phyloP scores from a whole-genome alignment of 2,329 filamentous ascomycete genomes.

The Venturiaceae sp. region DNA sequence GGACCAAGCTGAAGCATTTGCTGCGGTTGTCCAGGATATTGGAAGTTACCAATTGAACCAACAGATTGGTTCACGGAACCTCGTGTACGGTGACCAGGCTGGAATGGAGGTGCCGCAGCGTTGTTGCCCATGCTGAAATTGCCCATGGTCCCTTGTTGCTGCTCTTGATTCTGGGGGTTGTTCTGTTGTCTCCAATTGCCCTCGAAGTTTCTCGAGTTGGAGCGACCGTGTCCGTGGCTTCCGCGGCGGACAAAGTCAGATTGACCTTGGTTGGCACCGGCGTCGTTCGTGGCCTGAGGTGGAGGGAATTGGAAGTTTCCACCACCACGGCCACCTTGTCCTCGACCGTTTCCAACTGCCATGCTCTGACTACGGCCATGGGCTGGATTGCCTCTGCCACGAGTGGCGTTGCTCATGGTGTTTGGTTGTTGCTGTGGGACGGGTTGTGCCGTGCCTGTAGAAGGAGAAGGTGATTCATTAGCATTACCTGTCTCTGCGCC shows the following conservation, averaged over 20 bases:
- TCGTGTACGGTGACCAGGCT: slow-evolving; percentile 82
- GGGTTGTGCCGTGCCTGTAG: slow-evolving; percentile 42
- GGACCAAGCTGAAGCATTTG: slow-evolving; percentile 66
- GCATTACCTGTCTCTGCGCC: slow-evolving; percentile 23
- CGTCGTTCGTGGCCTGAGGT: slow-evolving; percentile 41
- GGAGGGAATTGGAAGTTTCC: slow-evolving; percentile 63
- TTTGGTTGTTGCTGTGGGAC: slow-evolving; percentile 22
- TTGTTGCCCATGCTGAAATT: slow-evolving; percentile 64
- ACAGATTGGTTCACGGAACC: slow-evolving; percentile 82
- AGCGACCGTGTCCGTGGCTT: slow-evolving; percentile 70
- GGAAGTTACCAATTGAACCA: slow-evolving; percentile 74
- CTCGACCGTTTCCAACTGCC: slow-evolving; percentile 61
- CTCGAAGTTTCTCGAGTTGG: slow-evolving; percentile 88
- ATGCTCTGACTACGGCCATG: slow-evolving; percentile 81
- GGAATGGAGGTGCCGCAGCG: slow-evolving; percentile 63
- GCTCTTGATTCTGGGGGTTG: slow-evolving; percentile 33
- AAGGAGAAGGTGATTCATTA: slow-evolving; percentile 22
- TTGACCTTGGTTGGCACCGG: slow-evolving; percentile 29
- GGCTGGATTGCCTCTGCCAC: slow-evolving; percentile 41
- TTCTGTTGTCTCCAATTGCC: slow-evolving; percentile 92
- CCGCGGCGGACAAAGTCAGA: slow-evolving; percentile 66
- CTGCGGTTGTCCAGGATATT: slow-evolving; percentile 77
- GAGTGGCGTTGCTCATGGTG: slow-evolving; percentile 19
- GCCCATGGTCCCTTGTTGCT: slow-evolving; percentile 41
- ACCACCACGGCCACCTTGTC: slow-evolving; percentile 54